Percentiles rank a stretch among this genome's conserved stretches.
Conservation (phyloP, 495 filamentous ascomycete genomes). For the Trichoderma asperelloides region DNA sequence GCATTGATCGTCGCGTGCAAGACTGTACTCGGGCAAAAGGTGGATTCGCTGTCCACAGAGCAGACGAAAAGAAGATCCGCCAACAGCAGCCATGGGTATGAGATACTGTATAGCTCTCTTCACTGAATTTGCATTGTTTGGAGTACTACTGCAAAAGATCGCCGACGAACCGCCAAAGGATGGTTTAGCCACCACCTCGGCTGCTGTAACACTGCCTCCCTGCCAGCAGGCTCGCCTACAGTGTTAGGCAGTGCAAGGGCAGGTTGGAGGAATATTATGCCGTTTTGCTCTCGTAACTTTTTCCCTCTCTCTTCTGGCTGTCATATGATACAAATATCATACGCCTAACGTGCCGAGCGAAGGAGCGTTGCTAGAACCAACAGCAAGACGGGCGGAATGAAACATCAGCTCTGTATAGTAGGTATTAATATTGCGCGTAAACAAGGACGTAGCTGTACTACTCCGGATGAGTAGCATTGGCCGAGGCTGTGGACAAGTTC, state of each 20-base stretch:
- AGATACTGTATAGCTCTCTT: neutral
- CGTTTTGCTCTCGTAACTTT: neutral
- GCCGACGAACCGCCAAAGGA: neutral
- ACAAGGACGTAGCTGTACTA: constrained; percentile 4
- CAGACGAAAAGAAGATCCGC: neutral
- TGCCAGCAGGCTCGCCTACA: neutral
- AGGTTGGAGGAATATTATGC: neutral
- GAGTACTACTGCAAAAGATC: neutral
- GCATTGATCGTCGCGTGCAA: neutral
- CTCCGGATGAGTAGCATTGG: constrained; percentile 4
- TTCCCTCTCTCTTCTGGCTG: neutral
- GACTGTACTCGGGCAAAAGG: neutral
- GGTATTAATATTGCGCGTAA: neutral
- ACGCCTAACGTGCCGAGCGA: neutral
- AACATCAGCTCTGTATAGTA: neutral
- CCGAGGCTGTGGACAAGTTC: neutral
- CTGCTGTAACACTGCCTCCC: neutral
- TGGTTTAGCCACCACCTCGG: neutral
- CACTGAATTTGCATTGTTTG: neutral
- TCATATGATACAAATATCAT: constrained; percentile 6
- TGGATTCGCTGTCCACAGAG: neutral
- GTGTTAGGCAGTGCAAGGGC: neutral
- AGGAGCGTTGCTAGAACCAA: neutral
- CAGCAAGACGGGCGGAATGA: neutral
- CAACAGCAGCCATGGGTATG: neutral